Evolutionary conservation across 371 early-diverging fungal genomes (phyloP).

Genomic region (Smittium culicis): DNA sequence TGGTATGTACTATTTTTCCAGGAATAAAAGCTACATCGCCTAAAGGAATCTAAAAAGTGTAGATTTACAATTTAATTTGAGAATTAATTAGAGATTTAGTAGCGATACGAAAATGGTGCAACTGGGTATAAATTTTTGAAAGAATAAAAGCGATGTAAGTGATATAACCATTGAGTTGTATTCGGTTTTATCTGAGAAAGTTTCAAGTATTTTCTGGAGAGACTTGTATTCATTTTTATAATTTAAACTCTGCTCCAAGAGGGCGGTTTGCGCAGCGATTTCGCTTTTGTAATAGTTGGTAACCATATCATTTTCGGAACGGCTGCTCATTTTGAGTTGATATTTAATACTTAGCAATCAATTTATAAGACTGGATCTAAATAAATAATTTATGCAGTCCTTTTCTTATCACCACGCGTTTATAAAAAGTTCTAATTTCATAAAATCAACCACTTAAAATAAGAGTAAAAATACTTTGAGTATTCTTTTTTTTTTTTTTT

Average conservation of each 20-base stretch:
- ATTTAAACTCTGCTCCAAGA: slow-evolving; percentile 32
- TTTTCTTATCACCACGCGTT: no score
- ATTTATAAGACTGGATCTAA: no score
- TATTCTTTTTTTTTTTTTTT: no score
- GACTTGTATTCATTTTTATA: slow-evolving; percentile 42
- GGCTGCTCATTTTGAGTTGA: neutral
- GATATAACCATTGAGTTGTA: slow-evolving; percentile 39
- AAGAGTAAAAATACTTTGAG: no score
- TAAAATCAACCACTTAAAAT: no score
- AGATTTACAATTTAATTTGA: no score
- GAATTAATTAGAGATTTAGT: no score
- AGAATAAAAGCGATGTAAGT: neutral
- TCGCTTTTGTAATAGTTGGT: neutral
- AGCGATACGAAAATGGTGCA: no score
- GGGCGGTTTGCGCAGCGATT: slow-evolving; percentile 13
- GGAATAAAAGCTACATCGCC: slow-evolving; percentile 80
- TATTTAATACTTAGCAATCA: no score
- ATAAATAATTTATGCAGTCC: no score
- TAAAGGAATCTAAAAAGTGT: slow-evolving; percentile 61
- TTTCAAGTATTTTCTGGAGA: slow-evolving; percentile 36
- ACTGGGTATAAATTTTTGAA: neutral
- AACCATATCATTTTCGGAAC: neutral
- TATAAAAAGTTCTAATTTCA: no score
- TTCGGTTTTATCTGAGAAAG: slow-evolving; percentile 38
- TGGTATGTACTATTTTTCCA: slow-evolving; percentile 73